A percentile compares a stretch with the other conserved stretches of the same genome.
These are phyloP conservation scores for Straminergon stramineum DNA, from an alignment of 225 moss, liverwort and hornwort genomes.

Conservation along the genomic window DNA sequence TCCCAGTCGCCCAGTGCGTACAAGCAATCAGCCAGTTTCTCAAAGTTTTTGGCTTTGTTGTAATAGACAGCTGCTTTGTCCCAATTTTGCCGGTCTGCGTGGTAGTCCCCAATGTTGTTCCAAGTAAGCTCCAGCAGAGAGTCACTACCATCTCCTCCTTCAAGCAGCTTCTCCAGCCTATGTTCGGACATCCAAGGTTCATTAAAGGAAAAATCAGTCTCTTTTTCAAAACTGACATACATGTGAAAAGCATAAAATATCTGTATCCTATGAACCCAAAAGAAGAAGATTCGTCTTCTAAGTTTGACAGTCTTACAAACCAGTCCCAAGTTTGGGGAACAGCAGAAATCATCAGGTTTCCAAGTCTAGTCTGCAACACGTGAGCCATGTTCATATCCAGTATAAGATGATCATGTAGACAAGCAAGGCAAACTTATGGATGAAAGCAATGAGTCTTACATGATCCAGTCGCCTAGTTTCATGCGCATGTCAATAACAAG, in stretches of 20 bases:
- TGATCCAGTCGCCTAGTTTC: slow-evolving; percentile 90
- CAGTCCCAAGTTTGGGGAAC: background rate
- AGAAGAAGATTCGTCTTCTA: background rate
- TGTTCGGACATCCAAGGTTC: background rate
- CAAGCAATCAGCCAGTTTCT: slow-evolving; percentile 70
- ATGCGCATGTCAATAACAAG: slow-evolving; percentile 75
- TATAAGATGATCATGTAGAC: background rate
- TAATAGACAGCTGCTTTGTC: slow-evolving; percentile 63
- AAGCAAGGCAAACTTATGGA: background rate
- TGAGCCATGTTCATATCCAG: background rate
- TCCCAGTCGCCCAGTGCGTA: slow-evolving; percentile 71
- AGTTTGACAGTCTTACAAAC: background rate
- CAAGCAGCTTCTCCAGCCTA: slow-evolving; percentile 76
- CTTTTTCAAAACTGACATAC: background rate
- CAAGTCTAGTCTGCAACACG: background rate
- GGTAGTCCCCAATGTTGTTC: slow-evolving; percentile 83
- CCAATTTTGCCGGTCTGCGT: slow-evolving; percentile 72
- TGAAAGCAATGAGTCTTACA: slow-evolving; percentile 23
- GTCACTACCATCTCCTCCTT: slow-evolving; percentile 47
- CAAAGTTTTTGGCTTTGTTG: slow-evolving; percentile 60
- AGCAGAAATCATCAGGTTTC: background rate
- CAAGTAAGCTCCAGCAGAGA: slow-evolving; percentile 56
- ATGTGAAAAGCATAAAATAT: background rate
- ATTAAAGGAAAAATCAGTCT: background rate
- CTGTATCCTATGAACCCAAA: background rate